These are phyloP conservation scores for Kentomonas sorsogonicus DNA, from an alignment of 208 protist genomes.

Conservation along the genomic window DNA sequence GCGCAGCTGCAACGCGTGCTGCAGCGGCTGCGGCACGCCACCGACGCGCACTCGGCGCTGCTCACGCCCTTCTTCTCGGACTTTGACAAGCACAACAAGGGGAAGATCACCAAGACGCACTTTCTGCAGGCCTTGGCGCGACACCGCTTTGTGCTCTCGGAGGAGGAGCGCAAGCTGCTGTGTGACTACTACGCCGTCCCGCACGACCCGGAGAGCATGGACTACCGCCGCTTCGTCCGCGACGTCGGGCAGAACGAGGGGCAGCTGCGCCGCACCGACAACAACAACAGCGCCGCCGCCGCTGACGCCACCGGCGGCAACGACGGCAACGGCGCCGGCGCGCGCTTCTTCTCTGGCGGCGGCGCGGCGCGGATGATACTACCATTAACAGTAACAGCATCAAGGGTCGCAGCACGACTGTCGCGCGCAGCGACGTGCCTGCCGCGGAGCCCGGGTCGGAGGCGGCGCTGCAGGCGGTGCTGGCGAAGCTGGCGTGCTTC, in stretches of 20 bases:
- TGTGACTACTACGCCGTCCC: constrained; percentile 40
- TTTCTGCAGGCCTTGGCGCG: constrained; percentile 65
- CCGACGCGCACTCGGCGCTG: constrained; percentile 56
- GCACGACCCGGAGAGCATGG: constrained; percentile 21
- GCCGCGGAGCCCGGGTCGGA: constrained; percentile 9
- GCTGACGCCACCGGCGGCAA: constrained; percentile 2
- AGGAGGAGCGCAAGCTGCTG: constrained; percentile 34
- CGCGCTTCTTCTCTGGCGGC: not conserved
- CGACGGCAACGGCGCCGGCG: not conserved
- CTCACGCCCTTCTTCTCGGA: constrained; percentile 83
- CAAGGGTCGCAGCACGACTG: not conserved
- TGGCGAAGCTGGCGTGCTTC: constrained; percentile 53
- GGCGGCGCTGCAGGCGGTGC: constrained; percentile 37
- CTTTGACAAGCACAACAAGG: constrained; percentile 71
- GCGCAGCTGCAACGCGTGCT: constrained; percentile 24
- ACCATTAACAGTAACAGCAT: not conserved
- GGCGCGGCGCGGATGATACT: not conserved
- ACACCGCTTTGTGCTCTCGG: constrained; percentile 49
- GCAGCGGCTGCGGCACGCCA: constrained; percentile 46
- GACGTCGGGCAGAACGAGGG: constrained; percentile 48
- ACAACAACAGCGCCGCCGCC: not conserved
- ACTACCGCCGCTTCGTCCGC: constrained; percentile 66
- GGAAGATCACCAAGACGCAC: constrained; percentile 51
- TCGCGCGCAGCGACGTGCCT: not conserved
- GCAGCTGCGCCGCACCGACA: not conserved